A percentile compares a stretch with the other conserved stretches of the same genome.
phyloP scores from a whole-genome alignment of 768 basidiomycete species.

The Fistulinella prunicolor region DNA sequence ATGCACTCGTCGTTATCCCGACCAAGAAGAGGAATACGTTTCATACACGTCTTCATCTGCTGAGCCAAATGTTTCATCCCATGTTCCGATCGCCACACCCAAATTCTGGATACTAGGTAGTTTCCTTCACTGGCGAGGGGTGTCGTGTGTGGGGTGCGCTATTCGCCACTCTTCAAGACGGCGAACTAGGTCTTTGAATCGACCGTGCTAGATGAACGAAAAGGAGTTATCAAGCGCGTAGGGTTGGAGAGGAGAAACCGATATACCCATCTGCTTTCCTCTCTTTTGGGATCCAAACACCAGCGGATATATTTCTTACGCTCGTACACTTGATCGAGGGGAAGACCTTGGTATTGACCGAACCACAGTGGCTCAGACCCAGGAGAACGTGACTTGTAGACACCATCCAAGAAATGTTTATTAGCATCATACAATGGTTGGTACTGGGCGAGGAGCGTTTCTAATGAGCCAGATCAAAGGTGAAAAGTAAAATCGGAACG shows the following conservation, averaged over 20 bases:
- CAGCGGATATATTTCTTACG: constrained; percentile 9
- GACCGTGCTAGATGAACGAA: constrained; percentile 2
- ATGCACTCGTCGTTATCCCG: constrained; percentile 6
- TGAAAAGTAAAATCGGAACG: background rate
- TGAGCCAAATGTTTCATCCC: constrained; percentile 10
- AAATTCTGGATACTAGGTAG: constrained; percentile 8
- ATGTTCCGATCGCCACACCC: constrained; percentile 13
- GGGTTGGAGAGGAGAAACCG: background rate
- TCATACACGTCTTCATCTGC: constrained; percentile 12
- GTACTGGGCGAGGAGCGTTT: constrained; percentile 9
- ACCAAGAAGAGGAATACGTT: background rate
- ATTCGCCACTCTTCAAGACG: constrained; percentile 11
- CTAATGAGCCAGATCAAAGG: too few relatives aligned
- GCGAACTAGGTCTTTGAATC: constrained; percentile 5
- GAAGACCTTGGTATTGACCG: constrained; percentile 14
- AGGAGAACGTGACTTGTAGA: constrained; percentile 17
- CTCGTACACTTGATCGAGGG: constrained; percentile 11
- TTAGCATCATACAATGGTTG: constrained; percentile 12
- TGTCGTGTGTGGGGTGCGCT: constrained; percentile 9
- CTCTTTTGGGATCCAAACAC: constrained; percentile 2
- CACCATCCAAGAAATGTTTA: constrained; percentile 10
- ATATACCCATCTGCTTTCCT: constrained; percentile 4
- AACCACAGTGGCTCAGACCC: constrained; percentile 26
- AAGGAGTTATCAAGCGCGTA: background rate
- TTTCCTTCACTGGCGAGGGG: constrained; percentile 4